Conservation (phyloP, 345 rosid species). For the Ceriops tagal region DNA sequence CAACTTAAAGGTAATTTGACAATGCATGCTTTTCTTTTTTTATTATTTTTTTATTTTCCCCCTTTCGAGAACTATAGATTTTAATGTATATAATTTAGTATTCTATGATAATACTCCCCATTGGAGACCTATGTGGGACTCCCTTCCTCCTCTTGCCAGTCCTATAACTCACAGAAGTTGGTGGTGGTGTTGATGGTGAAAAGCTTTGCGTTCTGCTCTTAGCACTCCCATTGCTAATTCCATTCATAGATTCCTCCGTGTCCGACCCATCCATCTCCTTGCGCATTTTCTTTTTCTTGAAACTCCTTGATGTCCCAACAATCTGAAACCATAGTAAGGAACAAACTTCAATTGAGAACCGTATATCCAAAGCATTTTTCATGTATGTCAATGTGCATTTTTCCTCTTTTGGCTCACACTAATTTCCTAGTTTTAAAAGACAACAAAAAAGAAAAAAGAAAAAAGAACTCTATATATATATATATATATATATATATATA, state of each 20-base stretch:
- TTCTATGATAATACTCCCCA: slow-evolving; percentile 26
- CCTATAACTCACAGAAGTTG: slow-evolving; percentile 16
- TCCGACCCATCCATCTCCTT: slow-evolving; percentile 17
- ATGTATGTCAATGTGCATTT: too few relatives aligned
- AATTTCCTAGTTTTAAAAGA: too few relatives aligned
- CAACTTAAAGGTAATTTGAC: too few relatives aligned
- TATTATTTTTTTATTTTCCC: too few relatives aligned
- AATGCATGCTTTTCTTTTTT: too few relatives aligned
- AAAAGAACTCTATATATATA: not conserved
- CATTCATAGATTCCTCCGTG: slow-evolving; percentile 29
- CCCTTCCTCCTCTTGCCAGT: slow-evolving; percentile 33
- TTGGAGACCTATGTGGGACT: slow-evolving; percentile 30
- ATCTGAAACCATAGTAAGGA: slow-evolving; percentile 37
- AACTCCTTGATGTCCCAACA: slow-evolving; percentile 56
- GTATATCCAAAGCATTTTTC: too few relatives aligned
- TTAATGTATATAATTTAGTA: not conserved
- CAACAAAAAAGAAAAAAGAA: too few relatives aligned
- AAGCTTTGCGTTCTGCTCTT: slow-evolving; percentile 16
- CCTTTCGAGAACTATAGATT: too few relatives aligned
- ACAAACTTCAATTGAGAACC: not conserved
- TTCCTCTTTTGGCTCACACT: too few relatives aligned
- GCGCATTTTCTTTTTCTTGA: slow-evolving; percentile 36
- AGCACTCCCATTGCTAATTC: not conserved
- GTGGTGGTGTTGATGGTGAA: slow-evolving; percentile 31
- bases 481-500: not conserved